Conservation (phyloP, 805 yeast species). For the Sugiyamaella americana region DNA sequence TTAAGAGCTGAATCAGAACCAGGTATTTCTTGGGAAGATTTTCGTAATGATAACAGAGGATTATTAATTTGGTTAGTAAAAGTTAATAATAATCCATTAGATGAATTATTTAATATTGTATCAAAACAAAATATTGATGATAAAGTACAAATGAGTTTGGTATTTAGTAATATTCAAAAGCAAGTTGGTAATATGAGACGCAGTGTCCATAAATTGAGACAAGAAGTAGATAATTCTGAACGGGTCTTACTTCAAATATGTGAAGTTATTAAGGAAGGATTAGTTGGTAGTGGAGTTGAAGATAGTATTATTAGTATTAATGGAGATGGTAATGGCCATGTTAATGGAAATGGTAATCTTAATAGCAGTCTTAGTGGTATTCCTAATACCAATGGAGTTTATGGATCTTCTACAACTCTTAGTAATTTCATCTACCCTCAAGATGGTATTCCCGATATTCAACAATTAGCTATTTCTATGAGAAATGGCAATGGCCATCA, state of each 20-base stretch:
- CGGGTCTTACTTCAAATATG: conserved; percentile 1
- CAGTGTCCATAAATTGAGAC: conserved; percentile 9
- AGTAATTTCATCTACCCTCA: neutral
- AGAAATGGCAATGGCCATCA: neutral
- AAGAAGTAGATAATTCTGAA: conserved; percentile 12
- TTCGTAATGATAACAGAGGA: conserved; percentile 16
- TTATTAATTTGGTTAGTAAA: conserved; percentile 19
- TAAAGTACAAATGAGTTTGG: neutral
- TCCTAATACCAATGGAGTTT: neutral
- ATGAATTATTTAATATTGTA: neutral
- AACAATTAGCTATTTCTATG: neutral
- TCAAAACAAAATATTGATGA: neutral
- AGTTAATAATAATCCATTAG: neutral
- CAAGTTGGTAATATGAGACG: conserved; percentile 9
- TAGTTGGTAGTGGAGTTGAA: neutral
- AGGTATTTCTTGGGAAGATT: conserved; percentile 23
- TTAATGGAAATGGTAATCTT: neutral
- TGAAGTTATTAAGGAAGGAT: conserved; percentile 1
- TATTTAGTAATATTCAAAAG: conserved; percentile 1
- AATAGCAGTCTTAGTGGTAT: too few relatives aligned
- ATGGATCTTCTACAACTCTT: neutral
- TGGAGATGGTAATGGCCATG: neutral
- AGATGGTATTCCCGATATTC: neutral
- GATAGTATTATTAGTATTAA: neutral
- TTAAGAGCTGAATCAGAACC: conserved; percentile 21